Percentiles rank a stretch among this genome's conserved stretches.
Conservation (phyloP, 2,329 filamentous ascomycete species). For the Aspergillus fischeri region DNA sequence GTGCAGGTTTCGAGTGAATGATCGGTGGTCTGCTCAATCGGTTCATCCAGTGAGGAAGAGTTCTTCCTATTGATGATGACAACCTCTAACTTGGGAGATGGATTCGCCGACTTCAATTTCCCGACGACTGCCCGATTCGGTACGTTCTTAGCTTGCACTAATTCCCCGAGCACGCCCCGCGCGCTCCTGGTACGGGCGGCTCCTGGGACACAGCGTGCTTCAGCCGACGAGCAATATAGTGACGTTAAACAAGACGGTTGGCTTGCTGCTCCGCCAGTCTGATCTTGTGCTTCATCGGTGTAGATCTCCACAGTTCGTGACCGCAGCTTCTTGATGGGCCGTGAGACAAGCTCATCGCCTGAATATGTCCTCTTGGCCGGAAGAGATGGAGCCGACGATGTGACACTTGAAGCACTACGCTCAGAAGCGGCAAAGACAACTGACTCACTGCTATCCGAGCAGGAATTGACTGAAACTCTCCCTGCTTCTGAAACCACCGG, state of each 20-base stretch:
- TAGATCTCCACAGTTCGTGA: slow-evolving; percentile 14
- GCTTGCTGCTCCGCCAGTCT: background rate
- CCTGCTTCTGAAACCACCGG: slow-evolving; percentile 8
- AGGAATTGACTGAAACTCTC: slow-evolving; percentile 12
- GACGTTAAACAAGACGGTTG: background rate
- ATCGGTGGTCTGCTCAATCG: background rate
- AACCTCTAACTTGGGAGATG: slow-evolving; percentile 22
- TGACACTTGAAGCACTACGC: slow-evolving; percentile 23
- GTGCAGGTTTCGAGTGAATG: background rate
- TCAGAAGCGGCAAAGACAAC: slow-evolving; percentile 16
- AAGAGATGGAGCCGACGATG: slow-evolving; percentile 28
- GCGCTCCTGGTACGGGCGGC: slow-evolving; percentile 16
- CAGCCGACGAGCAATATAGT: slow-evolving; percentile 3
- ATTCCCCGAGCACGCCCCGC: slow-evolving; percentile 16
- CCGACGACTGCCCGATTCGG: background rate
- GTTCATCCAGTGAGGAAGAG: background rate
- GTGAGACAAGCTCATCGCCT: slow-evolving; percentile 11
- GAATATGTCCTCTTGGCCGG: slow-evolving; percentile 18
- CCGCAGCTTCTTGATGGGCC: slow-evolving; percentile 22
- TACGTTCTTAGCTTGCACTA: slow-evolving; percentile 12
- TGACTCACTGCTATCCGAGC: slow-evolving; percentile 24
- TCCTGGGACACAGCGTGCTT: slow-evolving; percentile 11
- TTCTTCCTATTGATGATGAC: slow-evolving; percentile 28
- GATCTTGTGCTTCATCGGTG: slow-evolving; percentile 6
- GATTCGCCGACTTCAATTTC: background rate